Evolutionary conservation across 805 yeast genomes (phyloP).

Genomic region (Candida sanyiensis): DNA sequence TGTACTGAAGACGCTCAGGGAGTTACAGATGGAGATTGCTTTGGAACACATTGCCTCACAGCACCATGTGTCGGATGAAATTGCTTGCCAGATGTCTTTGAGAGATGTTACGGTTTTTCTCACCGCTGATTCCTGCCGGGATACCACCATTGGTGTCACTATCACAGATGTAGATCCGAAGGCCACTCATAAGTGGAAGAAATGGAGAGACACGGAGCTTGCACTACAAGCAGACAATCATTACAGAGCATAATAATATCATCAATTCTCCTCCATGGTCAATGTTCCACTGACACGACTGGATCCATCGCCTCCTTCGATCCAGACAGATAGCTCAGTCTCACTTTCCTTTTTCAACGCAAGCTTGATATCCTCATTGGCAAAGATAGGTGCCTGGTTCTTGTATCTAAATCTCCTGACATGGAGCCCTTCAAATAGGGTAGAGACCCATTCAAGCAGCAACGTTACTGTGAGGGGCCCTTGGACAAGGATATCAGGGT

Average conservation of each 20-base stretch:
- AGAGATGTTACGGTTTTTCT: slow-evolving; percentile 35
- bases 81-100: slow-evolving; percentile 31
- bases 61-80: slow-evolving; percentile 15
- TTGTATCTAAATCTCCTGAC: slow-evolving; percentile 35
- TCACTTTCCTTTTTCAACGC: slow-evolving; percentile 13
- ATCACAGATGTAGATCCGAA: slow-evolving; percentile 53
- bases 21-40: slow-evolving; percentile 19
- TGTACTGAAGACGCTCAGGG: slow-evolving; percentile 20
- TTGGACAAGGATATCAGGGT: slow-evolving; percentile 60
- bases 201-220: slow-evolving; percentile 43
- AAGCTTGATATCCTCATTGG: slow-evolving; percentile 26
- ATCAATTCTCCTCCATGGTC: too few species aligned
- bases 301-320: slow-evolving; percentile 13
- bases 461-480: slow-evolving; percentile 76
- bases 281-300: slow-evolving; percentile 15
- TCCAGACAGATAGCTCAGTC: slow-evolving; percentile 17
- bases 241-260: slow-evolving; percentile 16
- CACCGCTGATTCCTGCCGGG: slow-evolving; percentile 16
- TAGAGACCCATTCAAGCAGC: slow-evolving; percentile 45
- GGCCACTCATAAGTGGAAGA: slow-evolving; percentile 37
- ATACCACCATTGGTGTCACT: not conserved
- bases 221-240: slow-evolving; percentile 19
- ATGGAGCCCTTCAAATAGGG: slow-evolving; percentile 12
- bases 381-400: slow-evolving; percentile 39
- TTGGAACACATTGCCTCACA: not conserved